Evolutionary conservation across 2,329 filamentous ascomycete species (phyloP).

Genomic region (Claviceps africana): DNA sequence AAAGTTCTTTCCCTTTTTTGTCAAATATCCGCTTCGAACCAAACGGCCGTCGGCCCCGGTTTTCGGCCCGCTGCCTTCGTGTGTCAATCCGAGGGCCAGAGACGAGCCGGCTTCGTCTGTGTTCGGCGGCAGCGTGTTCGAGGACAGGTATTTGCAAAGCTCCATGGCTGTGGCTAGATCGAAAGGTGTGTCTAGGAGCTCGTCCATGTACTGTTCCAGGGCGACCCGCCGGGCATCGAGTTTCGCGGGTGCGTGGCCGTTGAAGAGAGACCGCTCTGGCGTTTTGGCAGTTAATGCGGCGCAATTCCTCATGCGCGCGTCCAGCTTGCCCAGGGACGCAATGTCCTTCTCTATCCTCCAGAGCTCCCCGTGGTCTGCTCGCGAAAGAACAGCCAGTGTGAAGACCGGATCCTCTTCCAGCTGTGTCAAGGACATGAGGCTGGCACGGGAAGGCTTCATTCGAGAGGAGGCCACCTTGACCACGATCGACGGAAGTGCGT

Average conservation of each 20-base stretch:
- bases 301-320: constrained; percentile 64
- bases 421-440: constrained; percentile 64
- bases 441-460: constrained; percentile 82
- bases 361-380: constrained; percentile 62
- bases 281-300: constrained; percentile 59
- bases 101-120: constrained; percentile 36
- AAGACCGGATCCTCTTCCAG: constrained; percentile 89
- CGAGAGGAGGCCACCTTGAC: constrained; percentile 85
- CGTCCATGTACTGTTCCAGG: constrained; percentile 74
- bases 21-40: constrained; percentile 77
- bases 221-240: constrained; percentile 74
- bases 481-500: constrained; percentile 72
- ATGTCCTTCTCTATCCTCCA: constrained; percentile 95
- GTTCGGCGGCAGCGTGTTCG: constrained; percentile 47
- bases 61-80: constrained; percentile 19
- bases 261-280: constrained; percentile 77
- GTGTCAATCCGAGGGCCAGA: constrained; percentile 10
- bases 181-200: constrained; percentile 68
- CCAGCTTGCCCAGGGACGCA: constrained; percentile 63
- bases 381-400: constrained; percentile 71
- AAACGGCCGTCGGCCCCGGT: constrained; percentile 50
- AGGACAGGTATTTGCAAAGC: constrained; percentile 78
- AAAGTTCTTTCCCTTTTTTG: constrained; percentile 96
- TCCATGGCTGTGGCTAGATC: constrained; percentile 64
- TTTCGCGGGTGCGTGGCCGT: constrained; percentile 82